phyloP scores from a whole-genome alignment of 805 yeast genomes.

The Ogataea methylovora region DNA sequence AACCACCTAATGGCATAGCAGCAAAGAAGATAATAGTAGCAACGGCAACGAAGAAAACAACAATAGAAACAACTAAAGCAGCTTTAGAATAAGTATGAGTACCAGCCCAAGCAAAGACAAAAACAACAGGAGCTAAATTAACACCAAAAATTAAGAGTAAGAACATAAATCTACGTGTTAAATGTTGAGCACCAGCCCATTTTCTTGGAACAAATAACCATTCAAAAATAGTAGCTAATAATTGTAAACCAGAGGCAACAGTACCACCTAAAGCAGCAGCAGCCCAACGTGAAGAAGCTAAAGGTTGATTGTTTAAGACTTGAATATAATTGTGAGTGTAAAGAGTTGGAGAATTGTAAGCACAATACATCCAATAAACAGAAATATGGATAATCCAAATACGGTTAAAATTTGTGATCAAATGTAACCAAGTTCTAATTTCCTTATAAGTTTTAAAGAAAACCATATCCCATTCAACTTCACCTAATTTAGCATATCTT shows the following conservation, averaged over 20 bases:
- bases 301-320: slow-evolving; percentile 77
- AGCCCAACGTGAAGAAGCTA: slow-evolving; percentile 89
- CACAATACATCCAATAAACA: slow-evolving; percentile 89
- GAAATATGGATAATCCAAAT: slow-evolving; percentile 93
- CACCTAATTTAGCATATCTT: slow-evolving; percentile 84
- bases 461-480: slow-evolving; percentile 84
- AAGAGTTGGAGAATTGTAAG: slow-evolving; percentile 86
- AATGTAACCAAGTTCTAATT: slow-evolving; percentile 95
- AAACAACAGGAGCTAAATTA: slow-evolving; percentile 82
- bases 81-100: slow-evolving; percentile 57
- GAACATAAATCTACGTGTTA: slow-evolving; percentile 80
- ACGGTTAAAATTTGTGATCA: slow-evolving; percentile 93
- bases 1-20: slow-evolving; percentile 93
- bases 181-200: slow-evolving; percentile 99
- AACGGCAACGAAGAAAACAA: slow-evolving; percentile 83
- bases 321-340: slow-evolving; percentile 86
- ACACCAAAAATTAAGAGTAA: slow-evolving; percentile 54
- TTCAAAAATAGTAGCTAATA: slow-evolving; percentile 82
- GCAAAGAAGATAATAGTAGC: slow-evolving; percentile 82
- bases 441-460: slow-evolving; percentile 96
- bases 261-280: slow-evolving; percentile 89
- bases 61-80: slow-evolving; percentile 74
- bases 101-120: slow-evolving; percentile 77
- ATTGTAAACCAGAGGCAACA: slow-evolving; percentile 74
- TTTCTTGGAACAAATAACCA: slow-evolving; percentile 96